A percentile compares a stretch with the other conserved stretches of the same genome.
phyloP scores from a whole-genome alignment of 1,284 basidiomycete genomes.

The Kalmanozyma brasiliensis region DNA sequence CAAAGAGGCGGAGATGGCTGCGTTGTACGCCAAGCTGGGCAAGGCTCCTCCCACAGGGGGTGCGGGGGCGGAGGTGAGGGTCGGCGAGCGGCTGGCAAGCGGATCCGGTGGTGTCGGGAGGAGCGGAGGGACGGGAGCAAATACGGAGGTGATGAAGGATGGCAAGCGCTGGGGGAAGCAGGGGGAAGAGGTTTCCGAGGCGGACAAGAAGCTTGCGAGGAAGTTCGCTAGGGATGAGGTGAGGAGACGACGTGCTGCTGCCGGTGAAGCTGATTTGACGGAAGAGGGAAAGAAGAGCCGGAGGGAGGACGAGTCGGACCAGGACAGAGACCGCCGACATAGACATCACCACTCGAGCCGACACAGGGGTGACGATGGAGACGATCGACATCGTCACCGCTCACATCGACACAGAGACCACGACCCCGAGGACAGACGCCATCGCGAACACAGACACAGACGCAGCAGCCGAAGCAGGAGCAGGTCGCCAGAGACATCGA shows the following conservation, averaged over 20 bases:
- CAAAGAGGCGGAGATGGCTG: slow-evolving; percentile 62
- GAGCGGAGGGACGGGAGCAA: slow-evolving; percentile 44
- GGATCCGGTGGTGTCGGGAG: slow-evolving; percentile 24
- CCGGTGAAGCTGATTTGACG: slow-evolving; percentile 32
- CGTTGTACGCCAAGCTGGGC: slow-evolving; percentile 53
- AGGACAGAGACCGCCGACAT: too few species aligned
- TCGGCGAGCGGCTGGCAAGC: slow-evolving; percentile 35
- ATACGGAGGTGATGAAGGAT: slow-evolving; percentile 27
- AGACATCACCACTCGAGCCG: slow-evolving; percentile 3
- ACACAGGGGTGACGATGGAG: slow-evolving; percentile 10
- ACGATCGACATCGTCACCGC: slow-evolving; percentile 5
- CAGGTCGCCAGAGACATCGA: slow-evolving; percentile 18
- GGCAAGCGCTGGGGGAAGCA: slow-evolving; percentile 30
- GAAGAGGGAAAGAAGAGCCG: slow-evolving; percentile 12
- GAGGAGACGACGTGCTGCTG: slow-evolving; percentile 23
- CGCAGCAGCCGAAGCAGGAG: slow-evolving; percentile 12
- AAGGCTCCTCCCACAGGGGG: slow-evolving; percentile 18
- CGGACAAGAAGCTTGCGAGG: slow-evolving; percentile 53
- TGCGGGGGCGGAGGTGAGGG: slow-evolving; percentile 1
- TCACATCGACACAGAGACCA: slow-evolving; percentile 13
- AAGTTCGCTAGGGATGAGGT: slow-evolving; percentile 47
- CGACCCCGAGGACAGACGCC: slow-evolving; percentile 9
- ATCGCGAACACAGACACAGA: slow-evolving; percentile 1
- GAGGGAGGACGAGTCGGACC: not conserved
- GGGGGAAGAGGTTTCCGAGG: slow-evolving; percentile 26